Conservation (phyloP, 164 flowering plant species). For the Annona cherimola region DNA sequence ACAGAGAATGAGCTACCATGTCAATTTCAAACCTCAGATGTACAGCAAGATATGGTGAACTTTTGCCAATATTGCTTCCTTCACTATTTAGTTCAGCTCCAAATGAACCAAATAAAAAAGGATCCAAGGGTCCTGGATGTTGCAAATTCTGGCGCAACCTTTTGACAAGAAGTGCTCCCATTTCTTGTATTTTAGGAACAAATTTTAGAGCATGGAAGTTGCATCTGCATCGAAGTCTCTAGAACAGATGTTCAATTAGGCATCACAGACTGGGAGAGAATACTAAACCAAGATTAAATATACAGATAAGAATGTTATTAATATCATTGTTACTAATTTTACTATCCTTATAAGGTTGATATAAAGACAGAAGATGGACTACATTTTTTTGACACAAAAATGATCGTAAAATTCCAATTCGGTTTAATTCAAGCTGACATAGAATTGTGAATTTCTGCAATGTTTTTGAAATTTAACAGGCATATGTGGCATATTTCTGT, state of each 20-base stretch:
- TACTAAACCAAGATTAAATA: neutral
- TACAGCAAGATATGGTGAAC: conserved; percentile 68
- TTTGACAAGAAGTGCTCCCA: conserved; percentile 71
- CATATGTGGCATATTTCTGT: too few species aligned
- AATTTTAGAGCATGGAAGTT: conserved; percentile 92
- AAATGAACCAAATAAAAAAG: conserved; percentile 67
- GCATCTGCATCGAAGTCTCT: conserved; percentile 99
- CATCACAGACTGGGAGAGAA: conserved; percentile 9
- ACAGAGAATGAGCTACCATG: conserved; percentile 97
- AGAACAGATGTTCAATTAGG: conserved; percentile 64
- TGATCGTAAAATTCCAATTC: too few species aligned
- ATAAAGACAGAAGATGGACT: too few species aligned
- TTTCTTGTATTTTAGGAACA: conserved; percentile 88
- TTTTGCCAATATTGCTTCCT: conserved; percentile 28
- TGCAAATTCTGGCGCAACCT: conserved; percentile 59
- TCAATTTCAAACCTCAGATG: conserved; percentile 97
- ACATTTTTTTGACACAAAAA: too few species aligned
- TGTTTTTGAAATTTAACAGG: too few species aligned
- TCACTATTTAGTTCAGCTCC: conserved; percentile 26
- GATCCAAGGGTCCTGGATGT: conserved; percentile 59
- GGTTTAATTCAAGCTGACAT: too few species aligned
- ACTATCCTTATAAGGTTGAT: too few species aligned
- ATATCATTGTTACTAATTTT: too few species aligned
- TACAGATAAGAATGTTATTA: too few species aligned
- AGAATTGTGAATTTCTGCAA: too few species aligned